These are phyloP conservation scores for Geotrichum europaeum DNA, from an alignment of 1,139 yeast genomes.

Conservation along the genomic window DNA sequence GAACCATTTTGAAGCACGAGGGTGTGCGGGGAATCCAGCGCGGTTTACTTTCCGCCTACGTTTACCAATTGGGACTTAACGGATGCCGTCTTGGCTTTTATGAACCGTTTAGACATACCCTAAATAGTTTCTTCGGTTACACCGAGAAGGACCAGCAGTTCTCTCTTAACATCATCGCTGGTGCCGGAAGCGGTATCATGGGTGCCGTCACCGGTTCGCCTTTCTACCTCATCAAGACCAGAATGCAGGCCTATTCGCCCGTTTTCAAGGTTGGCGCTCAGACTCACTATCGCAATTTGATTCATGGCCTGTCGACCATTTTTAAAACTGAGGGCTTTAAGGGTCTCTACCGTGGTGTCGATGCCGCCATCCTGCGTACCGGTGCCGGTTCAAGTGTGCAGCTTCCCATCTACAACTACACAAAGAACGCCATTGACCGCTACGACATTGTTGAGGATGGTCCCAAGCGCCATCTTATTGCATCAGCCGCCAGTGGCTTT, in stretches of 20 bases:
- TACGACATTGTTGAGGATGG: slow-evolving; percentile 55
- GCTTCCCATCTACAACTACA: slow-evolving; percentile 81
- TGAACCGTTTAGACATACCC: slow-evolving; percentile 67
- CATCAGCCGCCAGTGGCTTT: slow-evolving; percentile 78
- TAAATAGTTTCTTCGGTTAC: slow-evolving; percentile 56
- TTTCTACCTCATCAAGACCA: slow-evolving; percentile 80
- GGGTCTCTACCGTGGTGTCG: slow-evolving; percentile 86
- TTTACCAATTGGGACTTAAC: slow-evolving; percentile 83
- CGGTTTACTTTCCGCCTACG: slow-evolving; percentile 58
- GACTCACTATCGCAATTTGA: slow-evolving; percentile 68
- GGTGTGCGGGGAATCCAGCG: slow-evolving; percentile 85
- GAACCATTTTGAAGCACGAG: slow-evolving; percentile 67
- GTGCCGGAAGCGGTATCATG: slow-evolving; percentile 77
- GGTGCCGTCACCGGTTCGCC: slow-evolving; percentile 93
- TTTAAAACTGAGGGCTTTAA: slow-evolving; percentile 61
- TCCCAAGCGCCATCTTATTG: slow-evolving; percentile 61
- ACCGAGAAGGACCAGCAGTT: slow-evolving; percentile 45
- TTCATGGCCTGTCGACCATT: slow-evolving; percentile 62
- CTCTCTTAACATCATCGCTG: slow-evolving; percentile 63
- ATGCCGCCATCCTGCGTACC: slow-evolving; percentile 89
- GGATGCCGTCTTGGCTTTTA: slow-evolving; percentile 92
- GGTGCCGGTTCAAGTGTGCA: slow-evolving; percentile 96
- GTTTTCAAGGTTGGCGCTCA: slow-evolving; percentile 78
- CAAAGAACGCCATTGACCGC: slow-evolving; percentile 53
- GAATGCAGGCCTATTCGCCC: slow-evolving; percentile 88